A percentile compares a stretch with the other conserved stretches of the same genome.
Evolutionary conservation across 2,329 filamentous ascomycete species (phyloP).

Genomic region (Cladobotryum mycophilum): DNA sequence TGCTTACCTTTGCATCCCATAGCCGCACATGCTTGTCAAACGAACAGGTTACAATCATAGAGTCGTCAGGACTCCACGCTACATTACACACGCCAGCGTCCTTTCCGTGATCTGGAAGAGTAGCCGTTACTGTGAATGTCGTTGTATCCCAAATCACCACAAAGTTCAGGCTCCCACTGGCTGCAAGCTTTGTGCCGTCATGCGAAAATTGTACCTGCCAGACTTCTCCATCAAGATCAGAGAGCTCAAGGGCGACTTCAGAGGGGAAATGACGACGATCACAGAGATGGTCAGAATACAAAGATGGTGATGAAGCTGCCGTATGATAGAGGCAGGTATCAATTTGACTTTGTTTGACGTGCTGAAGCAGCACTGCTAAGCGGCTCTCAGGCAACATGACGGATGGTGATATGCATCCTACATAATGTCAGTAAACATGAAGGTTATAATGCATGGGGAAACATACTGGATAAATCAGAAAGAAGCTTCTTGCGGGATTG

Average conservation of each 20-base stretch:
- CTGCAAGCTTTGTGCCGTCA: conserved; percentile 75
- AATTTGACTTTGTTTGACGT: conserved; percentile 80
- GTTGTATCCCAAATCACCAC: conserved; percentile 78
- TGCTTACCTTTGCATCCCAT: conserved; percentile 64
- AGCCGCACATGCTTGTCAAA: conserved; percentile 66
- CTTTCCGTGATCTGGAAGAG: conserved; percentile 54
- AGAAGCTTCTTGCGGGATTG: conserved; percentile 68
- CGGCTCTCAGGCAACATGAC: conserved; percentile 95
- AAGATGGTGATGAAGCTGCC: conserved; percentile 65
- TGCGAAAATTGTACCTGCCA: conserved; percentile 92
- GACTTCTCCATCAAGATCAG: conserved; percentile 72
- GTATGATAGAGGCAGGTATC: conserved; percentile 85
- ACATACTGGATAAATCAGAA: conserved; percentile 75
- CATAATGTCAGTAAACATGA: conserved; percentile 16
- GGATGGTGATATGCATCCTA: conserved; percentile 86
- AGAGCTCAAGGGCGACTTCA: conserved; percentile 62
- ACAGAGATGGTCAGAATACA: conserved; percentile 86
- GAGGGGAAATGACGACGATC: conserved; percentile 74
- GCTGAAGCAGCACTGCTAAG: conserved; percentile 70
- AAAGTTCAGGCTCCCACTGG: conserved; percentile 66
- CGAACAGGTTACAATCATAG: conserved; percentile 77
- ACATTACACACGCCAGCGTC: conserved; percentile 68
- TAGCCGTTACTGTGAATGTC: conserved; percentile 59
- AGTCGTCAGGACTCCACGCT: conserved; percentile 88
- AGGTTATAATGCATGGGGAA: neutral